Evolutionary conservation across 441 rosid species (phyloP).

Genomic region (Populus hybrid): DNA sequence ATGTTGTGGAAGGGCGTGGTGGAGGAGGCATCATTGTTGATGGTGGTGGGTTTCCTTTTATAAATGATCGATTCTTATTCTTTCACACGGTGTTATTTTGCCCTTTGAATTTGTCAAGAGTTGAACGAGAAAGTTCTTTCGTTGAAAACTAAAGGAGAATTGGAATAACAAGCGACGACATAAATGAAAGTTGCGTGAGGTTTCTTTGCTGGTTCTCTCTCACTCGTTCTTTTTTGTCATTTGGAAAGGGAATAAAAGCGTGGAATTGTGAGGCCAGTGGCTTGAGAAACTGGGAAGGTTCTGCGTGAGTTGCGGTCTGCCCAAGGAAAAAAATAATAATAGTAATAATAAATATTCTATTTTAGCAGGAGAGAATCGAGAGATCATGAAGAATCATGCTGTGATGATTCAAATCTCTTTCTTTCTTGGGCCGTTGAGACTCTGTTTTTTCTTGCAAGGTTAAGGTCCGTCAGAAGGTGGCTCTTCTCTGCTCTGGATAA

Average conservation of each 20-base stretch:
- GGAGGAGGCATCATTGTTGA: not conserved
- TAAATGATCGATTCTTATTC: not conserved
- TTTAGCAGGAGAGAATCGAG: not conserved
- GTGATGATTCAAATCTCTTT: not conserved
- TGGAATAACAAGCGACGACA: not conserved
- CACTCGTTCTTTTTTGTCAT: not conserved
- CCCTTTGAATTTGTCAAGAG: not conserved
- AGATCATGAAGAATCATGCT: not conserved
- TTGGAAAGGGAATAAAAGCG: not conserved
- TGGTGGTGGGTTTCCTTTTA: not conserved
- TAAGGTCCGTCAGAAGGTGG: not conserved
- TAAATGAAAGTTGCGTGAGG: not conserved
- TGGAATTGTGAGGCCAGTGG: not conserved
- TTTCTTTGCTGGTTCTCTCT: not conserved
- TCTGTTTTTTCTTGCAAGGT: not conserved
- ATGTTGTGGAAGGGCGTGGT: not conserved
- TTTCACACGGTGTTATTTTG: not conserved
- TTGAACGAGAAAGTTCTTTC: not conserved
- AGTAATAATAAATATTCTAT: too few relatives aligned
- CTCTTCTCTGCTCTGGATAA: not conserved
- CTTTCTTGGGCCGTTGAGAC: not conserved
- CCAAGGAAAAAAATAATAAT: not conserved
- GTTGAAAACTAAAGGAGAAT: not conserved
- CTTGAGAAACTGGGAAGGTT: not conserved
- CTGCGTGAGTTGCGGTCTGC: constrained; percentile 33